A percentile compares a stretch with the other conserved stretches of the same genome.
These are phyloP conservation scores for Helotiales sp. DNA, from an alignment of 2,329 filamentous ascomycete genomes.

Conservation along the genomic window DNA sequence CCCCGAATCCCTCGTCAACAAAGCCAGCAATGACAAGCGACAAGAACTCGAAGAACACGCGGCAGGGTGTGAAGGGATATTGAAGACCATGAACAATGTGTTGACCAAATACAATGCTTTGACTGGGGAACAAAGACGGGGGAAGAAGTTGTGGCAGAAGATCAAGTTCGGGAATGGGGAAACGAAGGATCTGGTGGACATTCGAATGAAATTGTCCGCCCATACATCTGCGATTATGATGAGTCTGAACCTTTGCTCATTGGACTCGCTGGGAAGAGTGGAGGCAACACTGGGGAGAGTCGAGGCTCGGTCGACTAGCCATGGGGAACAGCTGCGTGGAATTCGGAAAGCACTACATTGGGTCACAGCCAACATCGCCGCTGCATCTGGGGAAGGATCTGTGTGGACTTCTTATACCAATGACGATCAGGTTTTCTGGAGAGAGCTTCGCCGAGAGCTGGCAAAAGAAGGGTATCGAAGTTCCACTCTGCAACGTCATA, in stretches of 20 bases:
- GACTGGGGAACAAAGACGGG: conserved; percentile 20
- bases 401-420: conserved; percentile 39
- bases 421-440: conserved; percentile 58
- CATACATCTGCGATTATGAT: conserved; percentile 27
- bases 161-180: conserved; percentile 31
- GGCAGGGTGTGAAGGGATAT: conserved; percentile 17
- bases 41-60: conserved; percentile 20
- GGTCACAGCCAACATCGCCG: conserved; percentile 15
- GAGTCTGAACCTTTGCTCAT: conserved; percentile 23
- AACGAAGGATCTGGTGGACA: conserved; percentile 23
- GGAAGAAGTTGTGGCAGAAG: conserved; percentile 23
- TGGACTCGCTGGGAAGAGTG: conserved; percentile 22
- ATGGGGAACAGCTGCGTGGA: conserved; percentile 14
- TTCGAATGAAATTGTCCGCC: conserved; percentile 22
- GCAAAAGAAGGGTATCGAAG: conserved; percentile 59
- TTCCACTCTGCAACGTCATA: conserved; percentile 57
- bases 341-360: conserved; percentile 16
- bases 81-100: conserved; percentile 21
- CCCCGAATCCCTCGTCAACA: conserved; percentile 56
- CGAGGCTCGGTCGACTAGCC: background rate
- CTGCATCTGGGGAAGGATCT: conserved; percentile 24
- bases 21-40: conserved; percentile 13
- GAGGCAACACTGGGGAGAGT: conserved; percentile 11
- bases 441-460: conserved; percentile 58
- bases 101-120: conserved; percentile 29